Conservation (phyloP, 2,329 filamentous ascomycete genomes). For the Cryphonectria nitschkei region DNA sequence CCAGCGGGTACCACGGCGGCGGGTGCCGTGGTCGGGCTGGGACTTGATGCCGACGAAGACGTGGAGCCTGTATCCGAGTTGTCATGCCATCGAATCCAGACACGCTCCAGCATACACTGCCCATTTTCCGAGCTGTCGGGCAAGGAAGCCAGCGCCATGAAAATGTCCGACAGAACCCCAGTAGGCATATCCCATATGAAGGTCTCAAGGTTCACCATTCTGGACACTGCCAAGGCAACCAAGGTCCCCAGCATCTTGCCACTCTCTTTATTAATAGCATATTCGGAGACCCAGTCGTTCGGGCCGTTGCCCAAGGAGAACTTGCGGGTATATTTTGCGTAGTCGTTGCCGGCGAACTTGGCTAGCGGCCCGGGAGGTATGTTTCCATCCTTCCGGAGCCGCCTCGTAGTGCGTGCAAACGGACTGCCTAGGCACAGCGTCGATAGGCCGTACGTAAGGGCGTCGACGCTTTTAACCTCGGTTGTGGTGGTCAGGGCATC, state of each 20-base stretch:
- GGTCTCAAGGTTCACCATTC: conserved; percentile 80
- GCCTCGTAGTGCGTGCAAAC: conserved; percentile 46
- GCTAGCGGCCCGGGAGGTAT: conserved; percentile 31
- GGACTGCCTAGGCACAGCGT: conserved; percentile 73
- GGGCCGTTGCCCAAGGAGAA: conserved; percentile 87
- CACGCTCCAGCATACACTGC: conserved; percentile 68
- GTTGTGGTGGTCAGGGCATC: conserved; percentile 67
- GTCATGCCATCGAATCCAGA: conserved; percentile 86
- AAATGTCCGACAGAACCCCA: conserved; percentile 78
- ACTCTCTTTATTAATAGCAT: conserved; percentile 79
- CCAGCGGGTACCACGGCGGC: conserved; percentile 38
- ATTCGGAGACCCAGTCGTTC: conserved; percentile 76
- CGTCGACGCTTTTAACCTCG: conserved; percentile 75
- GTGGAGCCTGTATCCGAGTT: conserved; percentile 57
- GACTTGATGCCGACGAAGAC: conserved; percentile 37
- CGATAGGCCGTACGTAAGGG: conserved; percentile 79
- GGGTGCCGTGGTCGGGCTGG: conserved; percentile 29
- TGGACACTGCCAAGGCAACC: conserved; percentile 76
- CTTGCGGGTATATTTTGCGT: conserved; percentile 77
- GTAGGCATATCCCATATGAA: conserved; percentile 93
- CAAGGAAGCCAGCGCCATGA: conserved; percentile 75
- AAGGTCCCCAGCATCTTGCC: conserved; percentile 89
- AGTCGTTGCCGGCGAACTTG: conserved; percentile 60
- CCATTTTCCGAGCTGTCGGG: conserved; percentile 62
- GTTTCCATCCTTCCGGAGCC: conserved; percentile 36